phyloP scores from a whole-genome alignment of 2,329 filamentous ascomycete genomes.

The Stagonosporopsis cucurbitacearum region DNA sequence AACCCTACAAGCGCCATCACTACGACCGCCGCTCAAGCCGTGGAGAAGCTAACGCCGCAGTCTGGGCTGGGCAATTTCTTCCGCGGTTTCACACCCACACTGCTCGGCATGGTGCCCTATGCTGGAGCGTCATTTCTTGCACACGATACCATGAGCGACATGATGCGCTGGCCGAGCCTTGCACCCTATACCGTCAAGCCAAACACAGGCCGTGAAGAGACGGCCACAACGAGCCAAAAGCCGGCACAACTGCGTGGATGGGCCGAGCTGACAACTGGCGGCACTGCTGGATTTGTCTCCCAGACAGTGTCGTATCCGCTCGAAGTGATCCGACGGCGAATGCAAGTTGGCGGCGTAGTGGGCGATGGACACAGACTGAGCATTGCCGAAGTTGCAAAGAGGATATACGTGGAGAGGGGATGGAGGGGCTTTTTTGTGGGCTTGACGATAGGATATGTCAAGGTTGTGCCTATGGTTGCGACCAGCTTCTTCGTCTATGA shows the following conservation, averaged over 20 bases:
- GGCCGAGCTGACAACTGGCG: constrained; percentile 85
- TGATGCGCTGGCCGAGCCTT: constrained; percentile 73
- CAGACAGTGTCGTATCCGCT: constrained; percentile 94
- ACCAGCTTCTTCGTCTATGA: constrained; percentile 73
- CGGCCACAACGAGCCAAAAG: constrained; percentile 56
- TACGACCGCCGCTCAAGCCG: constrained; percentile 50
- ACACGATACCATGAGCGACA: constrained; percentile 87
- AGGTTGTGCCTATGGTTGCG: constrained; percentile 89
- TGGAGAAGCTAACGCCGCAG: constrained; percentile 63
- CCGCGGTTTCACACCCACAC: constrained; percentile 86
- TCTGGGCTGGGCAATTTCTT: constrained; percentile 89
- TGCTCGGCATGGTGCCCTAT: constrained; percentile 96
- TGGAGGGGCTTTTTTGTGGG: constrained; percentile 88
- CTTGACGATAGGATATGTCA: constrained; percentile 91
- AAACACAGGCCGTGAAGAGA: constrained; percentile 54
- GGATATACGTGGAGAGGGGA: constrained; percentile 79
- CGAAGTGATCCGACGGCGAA: constrained; percentile 87
- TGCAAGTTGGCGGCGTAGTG: constrained; percentile 96
- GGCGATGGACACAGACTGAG: constrained; percentile 83
- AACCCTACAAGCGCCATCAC: constrained; percentile 50
- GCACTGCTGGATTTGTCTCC: constrained; percentile 83
- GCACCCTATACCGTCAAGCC: constrained; percentile 78
- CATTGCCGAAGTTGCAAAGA: constrained; percentile 77
- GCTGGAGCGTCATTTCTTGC: constrained; percentile 95
- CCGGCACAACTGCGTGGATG: constrained; percentile 78